Conservation (phyloP, 352 stramenopile species). For the Pythium oligandrum region DNA sequence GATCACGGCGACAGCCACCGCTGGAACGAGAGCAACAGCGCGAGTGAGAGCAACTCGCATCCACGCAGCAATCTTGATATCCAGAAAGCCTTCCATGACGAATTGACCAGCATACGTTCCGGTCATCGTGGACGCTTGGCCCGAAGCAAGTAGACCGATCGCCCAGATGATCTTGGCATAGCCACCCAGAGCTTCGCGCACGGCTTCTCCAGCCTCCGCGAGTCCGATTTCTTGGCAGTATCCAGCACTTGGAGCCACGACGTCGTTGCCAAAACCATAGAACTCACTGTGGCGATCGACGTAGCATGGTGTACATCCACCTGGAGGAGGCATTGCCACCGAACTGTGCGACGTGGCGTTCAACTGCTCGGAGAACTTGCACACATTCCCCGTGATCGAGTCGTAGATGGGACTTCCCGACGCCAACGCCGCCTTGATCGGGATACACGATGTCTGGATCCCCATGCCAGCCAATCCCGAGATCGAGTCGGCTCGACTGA, state of each 20-base stretch:
- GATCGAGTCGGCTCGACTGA: constrained; percentile 48
- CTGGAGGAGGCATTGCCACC: no score
- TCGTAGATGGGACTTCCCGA: constrained; percentile 64
- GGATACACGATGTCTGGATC: constrained; percentile 67
- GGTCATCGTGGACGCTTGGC: constrained; percentile 90
- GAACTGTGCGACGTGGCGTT: not conserved
- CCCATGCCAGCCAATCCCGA: constrained; percentile 40
- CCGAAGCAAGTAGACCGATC: constrained; percentile 87
- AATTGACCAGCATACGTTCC: constrained; percentile 93
- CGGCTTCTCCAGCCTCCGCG: constrained; percentile 54
- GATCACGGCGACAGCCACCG: constrained; percentile 65
- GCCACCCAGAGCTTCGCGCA: constrained; percentile 52
- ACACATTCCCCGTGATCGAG: constrained; percentile 43
- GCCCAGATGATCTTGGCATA: constrained; percentile 82
- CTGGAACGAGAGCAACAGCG: constrained; percentile 77
- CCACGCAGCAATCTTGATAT: constrained; percentile 78
- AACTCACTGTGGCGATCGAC: constrained; percentile 27
- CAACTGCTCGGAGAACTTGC: constrained; percentile 23
- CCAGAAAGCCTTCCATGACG: constrained; percentile 92
- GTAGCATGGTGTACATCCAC: constrained; percentile 39
- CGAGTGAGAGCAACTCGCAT: constrained; percentile 84
- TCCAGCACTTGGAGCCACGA: constrained; percentile 25
- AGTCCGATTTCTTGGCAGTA: constrained; percentile 84
- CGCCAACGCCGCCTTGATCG: constrained; percentile 34
- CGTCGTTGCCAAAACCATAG: constrained; percentile 7